Percentiles rank a stretch among this genome's conserved stretches.
Evolutionary conservation across 176 grass and related monocot genomes (phyloP).

Genomic region (Alopecurus myosuroides): DNA sequence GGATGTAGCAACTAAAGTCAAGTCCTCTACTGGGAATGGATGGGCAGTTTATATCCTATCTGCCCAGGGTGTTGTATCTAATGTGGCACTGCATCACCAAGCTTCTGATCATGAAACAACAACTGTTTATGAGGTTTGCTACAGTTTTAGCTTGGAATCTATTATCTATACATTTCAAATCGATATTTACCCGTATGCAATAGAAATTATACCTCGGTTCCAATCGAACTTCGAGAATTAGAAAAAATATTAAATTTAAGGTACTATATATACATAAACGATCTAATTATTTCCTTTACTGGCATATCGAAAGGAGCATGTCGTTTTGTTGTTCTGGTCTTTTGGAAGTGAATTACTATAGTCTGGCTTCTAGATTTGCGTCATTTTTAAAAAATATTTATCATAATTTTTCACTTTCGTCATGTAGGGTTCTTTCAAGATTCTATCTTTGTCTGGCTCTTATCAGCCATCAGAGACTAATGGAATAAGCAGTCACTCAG

Average conservation of each 20-base stretch:
- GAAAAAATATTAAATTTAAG: not conserved
- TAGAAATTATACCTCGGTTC: not conserved
- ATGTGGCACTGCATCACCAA: slow-evolving; percentile 50
- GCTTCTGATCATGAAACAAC: slow-evolving; percentile 42
- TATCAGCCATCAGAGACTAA: slow-evolving; percentile 45
- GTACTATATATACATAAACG: not conserved
- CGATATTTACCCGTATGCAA: not conserved
- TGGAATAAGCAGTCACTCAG: slow-evolving; percentile 44
- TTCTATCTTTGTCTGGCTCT: slow-evolving; percentile 56
- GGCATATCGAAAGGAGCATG: not conserved
- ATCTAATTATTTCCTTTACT: not conserved
- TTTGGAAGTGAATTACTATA: not conserved
- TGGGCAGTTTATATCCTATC: slow-evolving; percentile 60
- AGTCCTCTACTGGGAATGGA: slow-evolving; percentile 55
- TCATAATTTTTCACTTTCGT: not conserved
- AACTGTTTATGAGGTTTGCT: slow-evolving; percentile 56
- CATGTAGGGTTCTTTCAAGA: slow-evolving; percentile 56
- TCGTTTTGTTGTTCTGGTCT: not conserved
- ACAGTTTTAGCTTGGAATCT: not conserved
- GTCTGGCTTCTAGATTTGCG: not conserved
- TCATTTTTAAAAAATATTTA: not conserved
- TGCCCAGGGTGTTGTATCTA: slow-evolving; percentile 61
- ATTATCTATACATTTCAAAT: not conserved
- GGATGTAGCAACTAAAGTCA: slow-evolving; percentile 50
- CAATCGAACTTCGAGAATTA: not conserved